Conservation (phyloP, 1,284 basidiomycete genomes). For the Pseudomicrostroma phylloplanum region DNA sequence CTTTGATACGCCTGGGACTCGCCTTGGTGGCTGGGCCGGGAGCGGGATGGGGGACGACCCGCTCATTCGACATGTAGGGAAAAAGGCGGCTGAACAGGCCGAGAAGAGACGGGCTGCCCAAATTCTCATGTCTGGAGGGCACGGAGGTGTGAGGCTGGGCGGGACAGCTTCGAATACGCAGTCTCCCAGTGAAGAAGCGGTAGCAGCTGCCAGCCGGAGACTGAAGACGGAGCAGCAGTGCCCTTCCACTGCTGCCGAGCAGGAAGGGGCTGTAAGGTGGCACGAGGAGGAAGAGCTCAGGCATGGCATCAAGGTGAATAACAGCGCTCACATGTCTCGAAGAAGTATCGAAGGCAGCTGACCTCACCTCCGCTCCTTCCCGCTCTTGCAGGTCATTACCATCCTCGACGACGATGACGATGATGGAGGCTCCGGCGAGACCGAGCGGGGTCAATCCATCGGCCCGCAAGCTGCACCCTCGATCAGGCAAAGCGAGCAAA, state of each 20-base stretch:
- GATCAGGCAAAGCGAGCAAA: too few relatives aligned
- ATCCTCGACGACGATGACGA: slow-evolving; percentile 16
- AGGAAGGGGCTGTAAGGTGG: slow-evolving; percentile 7
- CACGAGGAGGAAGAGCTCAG: slow-evolving; percentile 12
- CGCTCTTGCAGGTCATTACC: too few relatives aligned
- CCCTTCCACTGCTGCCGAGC: neutral
- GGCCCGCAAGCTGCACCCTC: too few relatives aligned
- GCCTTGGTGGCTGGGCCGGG: too few relatives aligned
- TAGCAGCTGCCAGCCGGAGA: slow-evolving; percentile 8
- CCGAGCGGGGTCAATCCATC: too few relatives aligned
- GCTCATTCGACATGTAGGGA: neutral
- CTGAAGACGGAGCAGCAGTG: slow-evolving; percentile 3
- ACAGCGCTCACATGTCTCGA: neutral
- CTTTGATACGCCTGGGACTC: neutral
- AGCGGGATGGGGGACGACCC: neutral
- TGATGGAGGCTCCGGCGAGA: slow-evolving; percentile 3
- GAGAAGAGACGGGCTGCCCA: slow-evolving; percentile 1
- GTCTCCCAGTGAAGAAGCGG: neutral
- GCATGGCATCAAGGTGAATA: slow-evolving; percentile 16
- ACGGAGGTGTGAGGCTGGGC: neutral
- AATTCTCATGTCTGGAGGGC: neutral
- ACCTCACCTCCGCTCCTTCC: too few relatives aligned
- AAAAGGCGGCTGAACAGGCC: slow-evolving; percentile 9
- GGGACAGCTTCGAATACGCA: neutral
- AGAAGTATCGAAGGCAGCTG: too few relatives aligned